Percentiles rank a stretch among this genome's conserved stretches.
These are phyloP conservation scores for Yarrowia sp. DNA, from an alignment of 805 yeast species.

Conservation along the genomic window DNA sequence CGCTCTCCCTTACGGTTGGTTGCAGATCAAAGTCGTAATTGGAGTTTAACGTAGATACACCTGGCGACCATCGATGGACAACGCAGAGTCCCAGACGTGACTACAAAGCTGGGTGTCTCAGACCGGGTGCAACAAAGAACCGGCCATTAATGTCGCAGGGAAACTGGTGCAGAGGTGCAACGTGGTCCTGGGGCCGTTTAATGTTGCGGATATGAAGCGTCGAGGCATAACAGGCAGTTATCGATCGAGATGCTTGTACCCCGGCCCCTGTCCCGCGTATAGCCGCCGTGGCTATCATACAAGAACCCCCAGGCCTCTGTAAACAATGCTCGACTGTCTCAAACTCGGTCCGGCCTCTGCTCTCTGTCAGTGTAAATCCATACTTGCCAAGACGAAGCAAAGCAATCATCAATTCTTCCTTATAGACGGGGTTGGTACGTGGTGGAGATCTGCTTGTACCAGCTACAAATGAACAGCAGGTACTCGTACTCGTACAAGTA, in stretches of 20 bases:
- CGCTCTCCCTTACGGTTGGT: slow-evolving; percentile 3
- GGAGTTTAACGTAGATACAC: slow-evolving; percentile 22
- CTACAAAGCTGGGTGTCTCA: neutral
- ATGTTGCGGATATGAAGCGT: neutral
- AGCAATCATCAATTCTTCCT: neutral
- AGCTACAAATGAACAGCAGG: too few relatives aligned
- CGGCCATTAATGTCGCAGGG: slow-evolving; percentile 5
- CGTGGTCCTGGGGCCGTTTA: neutral
- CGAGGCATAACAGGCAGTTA: neutral
- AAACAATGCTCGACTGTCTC: too few relatives aligned
- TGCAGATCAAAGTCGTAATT: slow-evolving; percentile 22
- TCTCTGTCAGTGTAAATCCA: neutral
- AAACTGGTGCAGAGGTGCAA: neutral
- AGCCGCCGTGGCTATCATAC: neutral
- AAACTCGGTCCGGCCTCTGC: too few relatives aligned
- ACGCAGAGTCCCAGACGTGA: slow-evolving; percentile 3
- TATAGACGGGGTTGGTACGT: too few relatives aligned
- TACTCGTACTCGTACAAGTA: too few relatives aligned
- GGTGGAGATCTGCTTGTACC: too few relatives aligned
- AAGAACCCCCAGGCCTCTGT: neutral
- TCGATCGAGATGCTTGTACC: neutral
- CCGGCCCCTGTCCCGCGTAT: neutral
- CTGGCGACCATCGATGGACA: neutral
- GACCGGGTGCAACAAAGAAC: neutral
- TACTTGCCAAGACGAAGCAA: neutral